Evolutionary conservation across 1,284 basidiomycete species (phyloP), one percentile per base, ranked within the genome.

Genomic region (Leccinum angustisporum): DNA sequence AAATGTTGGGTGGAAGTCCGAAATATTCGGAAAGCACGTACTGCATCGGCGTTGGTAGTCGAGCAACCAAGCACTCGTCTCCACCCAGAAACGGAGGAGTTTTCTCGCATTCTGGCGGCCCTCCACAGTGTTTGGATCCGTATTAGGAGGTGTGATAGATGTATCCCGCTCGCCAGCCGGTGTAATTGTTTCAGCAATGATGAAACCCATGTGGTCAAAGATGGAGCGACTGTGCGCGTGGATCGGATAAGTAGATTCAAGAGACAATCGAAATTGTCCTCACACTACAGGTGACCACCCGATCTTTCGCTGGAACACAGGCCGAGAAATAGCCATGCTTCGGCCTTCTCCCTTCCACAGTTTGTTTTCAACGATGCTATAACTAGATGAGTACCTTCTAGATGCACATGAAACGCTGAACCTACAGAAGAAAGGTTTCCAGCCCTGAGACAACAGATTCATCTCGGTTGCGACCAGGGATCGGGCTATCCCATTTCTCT

Each of bases 31-130:
- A 40, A 52, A 61, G 31, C 16, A 68, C 77, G 60, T 73, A 86
- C 86, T 70, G 65, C 83, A 63, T 36, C 76, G 72, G 50, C 81
- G 82, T 56, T 79, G 79, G 66, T 81, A 91, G 63, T 90, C 83
- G 2, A 79, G 74, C 30, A 87, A 63, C 84, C 87, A 91, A 3
- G 89, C 83, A 53, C 83, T 77, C 4, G 88, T 73, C 69, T 94
- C 90, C 13, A 91, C 80, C 91, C 91, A 93, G 25, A 86, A 86
- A 31, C 90, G 82, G 52, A 93, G 80, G 3, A 93, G 79, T 66
- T 81, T 87, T 18, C 80, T 79, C 13, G 86, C 81, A 61, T 80
- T 84, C 57, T 78, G 76, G 54, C 77, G 79, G 9, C 86, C 87
- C 38, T 78, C 73, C 2, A 76, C 66, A 2, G 77, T 79, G 11